Evolutionary conservation across 345 rosid genomes (phyloP), one percentile per base, ranked within the genome.

Genomic region (Eucalyptus victrix): DNA sequence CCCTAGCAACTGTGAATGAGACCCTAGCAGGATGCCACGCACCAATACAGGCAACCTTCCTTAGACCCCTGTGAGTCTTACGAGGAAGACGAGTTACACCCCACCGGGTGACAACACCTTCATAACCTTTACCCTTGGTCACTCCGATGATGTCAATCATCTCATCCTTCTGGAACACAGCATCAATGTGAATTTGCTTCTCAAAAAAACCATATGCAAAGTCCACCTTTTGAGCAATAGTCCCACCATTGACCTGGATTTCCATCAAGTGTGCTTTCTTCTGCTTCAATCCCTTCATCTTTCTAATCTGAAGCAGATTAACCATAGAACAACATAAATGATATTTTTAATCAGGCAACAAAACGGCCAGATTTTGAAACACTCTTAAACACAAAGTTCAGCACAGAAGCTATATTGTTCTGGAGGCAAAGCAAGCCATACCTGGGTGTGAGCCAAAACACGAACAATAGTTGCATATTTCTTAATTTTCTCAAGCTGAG

Each of bases 1-100:
- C 98, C 92, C 98, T 94, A 53, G 98, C 98, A 21, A 96, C 98
- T 32, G 98, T 96, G 88, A 93, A 96, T 23, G 98, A 96, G 42
- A 96, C 98, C 91, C 98, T 95, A 37, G 98, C 98, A 86, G 98
- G 98, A 94, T 96, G 98, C 98, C 98, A 96, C 24, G 98, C 98
- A 44, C 98, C 98, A 13, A 96, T 96, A 94, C 98, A 96, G 88
- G 98, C 98, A 50, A 96, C 98, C 94, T 96, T 96, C 72, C 98
- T 97, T 32, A 96, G 95, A 93, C 98, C 98, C 51, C 98, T 92
- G 90, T 96, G 98, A 80, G 98, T 96, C 94, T 96, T 96, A 40
- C 98, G 96, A 37, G 98, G 98, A 58, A 96, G 96, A 49, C 97
- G 96, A 9, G 98, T 96, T 53, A 96, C 98, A 88, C 98, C 98